phyloP scores from a whole-genome alignment of 2,329 filamentous ascomycete genomes.

The Setomelanomma holmii region DNA sequence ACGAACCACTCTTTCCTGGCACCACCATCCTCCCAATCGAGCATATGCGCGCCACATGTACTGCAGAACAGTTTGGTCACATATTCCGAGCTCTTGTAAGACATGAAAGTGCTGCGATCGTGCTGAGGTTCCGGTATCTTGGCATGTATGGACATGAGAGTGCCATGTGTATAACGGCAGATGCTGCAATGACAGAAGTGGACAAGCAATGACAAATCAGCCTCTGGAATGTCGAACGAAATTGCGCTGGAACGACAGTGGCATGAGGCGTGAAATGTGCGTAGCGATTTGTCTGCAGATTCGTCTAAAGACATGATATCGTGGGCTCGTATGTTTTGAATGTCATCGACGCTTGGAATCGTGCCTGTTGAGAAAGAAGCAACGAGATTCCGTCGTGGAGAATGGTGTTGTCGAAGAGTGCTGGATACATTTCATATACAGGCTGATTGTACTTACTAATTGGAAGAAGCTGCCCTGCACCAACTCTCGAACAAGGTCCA shows the following conservation, averaged over 20 bases:
- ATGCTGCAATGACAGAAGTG: conserved; percentile 61
- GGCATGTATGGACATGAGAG: conserved; percentile 55
- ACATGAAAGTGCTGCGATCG: not conserved
- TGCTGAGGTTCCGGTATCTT: conserved; percentile 45
- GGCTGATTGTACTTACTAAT: not conserved
- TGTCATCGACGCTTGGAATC: not conserved
- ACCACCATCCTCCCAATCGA: not conserved
- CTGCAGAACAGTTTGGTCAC: not conserved
- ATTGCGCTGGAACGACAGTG: conserved; percentile 32
- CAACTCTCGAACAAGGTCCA: not conserved
- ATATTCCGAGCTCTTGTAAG: not conserved
- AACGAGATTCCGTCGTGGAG: no score
- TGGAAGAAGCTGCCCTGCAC: not conserved
- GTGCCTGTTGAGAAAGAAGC: not conserved
- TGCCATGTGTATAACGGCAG: conserved; percentile 59
- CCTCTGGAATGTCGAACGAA: conserved; percentile 42
- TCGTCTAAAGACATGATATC: not conserved
- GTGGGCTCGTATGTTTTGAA: not conserved
- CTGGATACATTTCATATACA: not conserved
- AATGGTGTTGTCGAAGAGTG: no score
- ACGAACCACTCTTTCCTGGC: conserved; percentile 16
- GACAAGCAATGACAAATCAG: conserved; percentile 46
- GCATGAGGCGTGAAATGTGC: conserved; percentile 8
- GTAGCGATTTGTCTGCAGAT: no score
- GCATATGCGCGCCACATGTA: not conserved